Base-by-base conservation (phyloP, 2,329 filamentous ascomycete species). In the Colletotrichum sidae region DNA sequence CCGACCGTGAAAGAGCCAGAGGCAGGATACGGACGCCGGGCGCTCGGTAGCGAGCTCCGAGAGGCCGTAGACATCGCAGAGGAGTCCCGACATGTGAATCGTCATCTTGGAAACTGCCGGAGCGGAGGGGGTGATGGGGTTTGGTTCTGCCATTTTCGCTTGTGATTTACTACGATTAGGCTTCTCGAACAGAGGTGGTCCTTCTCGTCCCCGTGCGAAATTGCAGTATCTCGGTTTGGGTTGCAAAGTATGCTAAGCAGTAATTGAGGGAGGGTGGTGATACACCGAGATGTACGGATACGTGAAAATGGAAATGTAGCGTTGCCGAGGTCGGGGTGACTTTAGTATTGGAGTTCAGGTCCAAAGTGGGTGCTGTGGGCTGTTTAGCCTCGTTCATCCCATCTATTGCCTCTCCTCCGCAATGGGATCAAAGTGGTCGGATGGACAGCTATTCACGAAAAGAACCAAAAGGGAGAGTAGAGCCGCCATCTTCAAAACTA, bases 1-100 rank as follows among this genome's bases (percentile, higher is more conserved):
- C 33, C 96, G 88, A 3, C 92, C 92, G 74, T 98, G 94, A 15
- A 97, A 86, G 11, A 98, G 88, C 93, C 94, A 97, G n/a, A 98
- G 86, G 72, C 92, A 92, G 33, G 93, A 89, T 41, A 97, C 81
- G 4, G 84, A 80, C 12, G 83, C 78, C 15, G 81, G 77, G 8
- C 82, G 75, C 44, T 70, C 74, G 3, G 75, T 62, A 0, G 81
- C 57, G 0, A 97, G 84, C 74, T 97, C 92, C 37, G 88, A 80
- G 2, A 97, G 86, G 15, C 95, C 94, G 77, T 94, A 94, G 64
- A 97, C 84, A 65, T 92, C 92, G 54, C 91, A 88, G 9, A 92
- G 83, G 58, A 97, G 88, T 51, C 94, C 94, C 47, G 91, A 88
- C 75, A 98, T 92, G 67, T 89, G 86, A 70, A 91, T 83, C 17